Evolutionary conservation across 2,329 filamentous ascomycete species (phyloP), one percentile per base, ranked within the genome.

Genomic region (Monosporascus sp.): DNA sequence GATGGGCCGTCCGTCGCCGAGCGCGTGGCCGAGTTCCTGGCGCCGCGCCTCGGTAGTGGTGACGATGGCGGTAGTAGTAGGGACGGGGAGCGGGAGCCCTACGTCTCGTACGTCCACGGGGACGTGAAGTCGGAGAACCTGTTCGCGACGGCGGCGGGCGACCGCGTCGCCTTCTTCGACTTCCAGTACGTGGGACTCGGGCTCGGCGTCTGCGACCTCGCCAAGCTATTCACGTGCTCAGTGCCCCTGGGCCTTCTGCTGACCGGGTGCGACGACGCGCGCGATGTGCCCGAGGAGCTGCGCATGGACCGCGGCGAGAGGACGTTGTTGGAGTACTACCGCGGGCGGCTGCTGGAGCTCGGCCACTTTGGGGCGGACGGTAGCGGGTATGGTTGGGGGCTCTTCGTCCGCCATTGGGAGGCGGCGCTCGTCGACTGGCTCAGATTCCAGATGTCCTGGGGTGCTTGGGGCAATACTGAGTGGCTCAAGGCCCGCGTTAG

Each of bases 51-150:
- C 7, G 65, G 74, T 16, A 52, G 69, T 0, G 34, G 27, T 1
- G 45, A 14, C 8, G 19, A 11, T 2, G 40, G n/a, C 16, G 31
- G 9, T 34, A 5, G 11, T 14, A 34, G 31, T 11, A 34, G 9
- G 5, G 31, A 34, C 11, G 14, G 31, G 11, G 31, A 34, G 31
- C n/a, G 20, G 1, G 57, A 60, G 19, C 52, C 53, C 3, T 72
- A 74, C 1, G 75, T 86, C 57, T 84, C 84, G 0, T 74, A 82
- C 17, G 81, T 88, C 7, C 85, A 88, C 60, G 85, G 85, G 7
- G 85, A 88, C 53, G 84, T 87, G 50, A 88, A 88, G 65, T 85
- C 81, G 0, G 84, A 87, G 59, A 88, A 88, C 54, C 73, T 88
- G 7, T 87, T 87, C 61, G 82, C 81, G 0, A 82, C 72, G 0